Base-by-base conservation (phyloP, 176 grass and related monocot genomes). In the Juncus inflexus region DNA sequence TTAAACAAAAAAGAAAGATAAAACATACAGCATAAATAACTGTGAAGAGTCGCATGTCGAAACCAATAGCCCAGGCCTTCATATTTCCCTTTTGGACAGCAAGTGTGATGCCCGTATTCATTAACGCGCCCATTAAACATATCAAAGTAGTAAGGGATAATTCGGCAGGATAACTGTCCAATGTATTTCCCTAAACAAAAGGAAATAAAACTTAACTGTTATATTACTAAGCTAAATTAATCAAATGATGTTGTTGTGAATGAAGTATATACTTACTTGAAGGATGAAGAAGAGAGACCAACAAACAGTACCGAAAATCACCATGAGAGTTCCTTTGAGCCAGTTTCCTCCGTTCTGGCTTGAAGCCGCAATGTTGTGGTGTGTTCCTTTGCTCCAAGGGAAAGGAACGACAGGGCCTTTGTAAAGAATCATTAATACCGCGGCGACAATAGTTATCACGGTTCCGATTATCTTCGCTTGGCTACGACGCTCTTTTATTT, bases 381-480 rank as follows among this genome's bases (percentile, higher is more conserved):
- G 66, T 15, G 60, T 73, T n/a, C 35, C 83, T 67, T 72, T 89
- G 52, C 74, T 64, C 94, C 94, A 99, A 14, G 78, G 79, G 43
- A 99, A 84, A 4, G 69, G 81, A 60, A 99, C 77, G 16, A 40
- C 75, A 0, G 88, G 85, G 4, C 94, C 94, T 58, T 79, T 81
- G 80, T 99, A 99, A 36, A 90, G 14, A 36, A 92, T 79, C 94
- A 99, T 99, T 19, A 99, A 77, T 87, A 99, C 59, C 7, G 94
- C 88, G 10, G 87, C 94, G 14, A 64, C 80, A n/a, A 92, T 85
- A 3, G 83, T 86, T 43, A 69, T 62, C 5, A 89, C 3, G 1
- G 94, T 82, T 47, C 94, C 94, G 15, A 41, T 55, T 55, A 99
- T 80, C 83, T 99, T 99, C 3, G 83, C 88, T 79, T 99, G 94